These are phyloP conservation scores for Stenogyne calaminthoides DNA, from an alignment of 305 asterid genomes.

Conservation along the genomic window DNA sequence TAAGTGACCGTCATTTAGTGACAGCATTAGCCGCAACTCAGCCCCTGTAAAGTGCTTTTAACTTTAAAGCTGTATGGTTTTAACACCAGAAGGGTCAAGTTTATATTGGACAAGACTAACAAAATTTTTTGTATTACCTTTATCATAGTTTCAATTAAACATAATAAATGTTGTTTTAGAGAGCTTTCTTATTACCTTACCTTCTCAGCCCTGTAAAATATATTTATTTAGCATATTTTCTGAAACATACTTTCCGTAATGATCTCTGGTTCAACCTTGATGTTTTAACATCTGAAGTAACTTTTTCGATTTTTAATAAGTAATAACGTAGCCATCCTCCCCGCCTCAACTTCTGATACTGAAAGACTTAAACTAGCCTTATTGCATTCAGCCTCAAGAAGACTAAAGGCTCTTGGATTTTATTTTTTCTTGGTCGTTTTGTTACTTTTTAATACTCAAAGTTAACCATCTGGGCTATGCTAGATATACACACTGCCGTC, in stretches of 20 bases:
- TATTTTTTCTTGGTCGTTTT: not conserved
- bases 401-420: not conserved
- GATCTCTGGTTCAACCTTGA: not conserved
- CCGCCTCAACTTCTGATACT: slow-evolving; percentile 8
- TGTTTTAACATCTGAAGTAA: not conserved
- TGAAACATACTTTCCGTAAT: not conserved
- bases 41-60: not conserved
- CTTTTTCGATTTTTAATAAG: not conserved
- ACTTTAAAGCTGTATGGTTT: not conserved
- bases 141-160: not conserved
- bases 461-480: not conserved
- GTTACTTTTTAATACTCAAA: not conserved
- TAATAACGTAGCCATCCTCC: slow-evolving; percentile 1
- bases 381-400: not conserved
- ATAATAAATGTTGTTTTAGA: slow-evolving; percentile 6
- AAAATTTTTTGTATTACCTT: no score
- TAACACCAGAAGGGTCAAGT: slow-evolving; percentile 7
- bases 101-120: not conserved
- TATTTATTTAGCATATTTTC: not conserved
- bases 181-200: slow-evolving; percentile 17
- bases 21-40: no score
- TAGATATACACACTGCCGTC: not conserved
- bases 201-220: slow-evolving; percentile 10
- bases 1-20: not conserved
- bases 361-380: not conserved